Conservation (phyloP, 2,329 filamentous ascomycete genomes). For the Tolypocladium sp. region DNA sequence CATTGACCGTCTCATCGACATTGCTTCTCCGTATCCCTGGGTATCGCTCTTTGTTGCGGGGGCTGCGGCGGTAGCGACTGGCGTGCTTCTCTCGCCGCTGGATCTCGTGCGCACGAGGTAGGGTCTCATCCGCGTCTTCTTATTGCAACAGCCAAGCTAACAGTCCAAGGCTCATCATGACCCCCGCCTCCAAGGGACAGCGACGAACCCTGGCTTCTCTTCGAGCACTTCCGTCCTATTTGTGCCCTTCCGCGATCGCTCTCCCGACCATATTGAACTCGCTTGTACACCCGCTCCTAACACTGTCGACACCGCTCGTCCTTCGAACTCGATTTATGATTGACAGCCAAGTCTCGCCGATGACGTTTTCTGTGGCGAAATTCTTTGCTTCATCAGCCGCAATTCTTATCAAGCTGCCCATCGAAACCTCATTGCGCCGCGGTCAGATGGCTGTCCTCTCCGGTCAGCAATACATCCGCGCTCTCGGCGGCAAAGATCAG, state of each 20-base stretch:
- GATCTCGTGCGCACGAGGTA: conserved; percentile 77
- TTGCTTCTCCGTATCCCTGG: conserved; percentile 73
- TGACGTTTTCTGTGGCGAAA: conserved; percentile 70
- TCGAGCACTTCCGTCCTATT: conserved; percentile 66
- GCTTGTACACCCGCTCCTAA: conserved; percentile 73
- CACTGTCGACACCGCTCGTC: conserved; percentile 73
- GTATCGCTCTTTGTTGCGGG: conserved; percentile 68
- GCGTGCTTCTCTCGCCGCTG: conserved; percentile 73
- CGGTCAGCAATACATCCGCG: conserved; percentile 39
- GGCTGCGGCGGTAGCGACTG: conserved; percentile 58
- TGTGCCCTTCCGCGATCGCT: conserved; percentile 61
- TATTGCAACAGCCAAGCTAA: conserved; percentile 14
- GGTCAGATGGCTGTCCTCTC: conserved; percentile 71
- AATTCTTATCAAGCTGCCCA: conserved; percentile 75
- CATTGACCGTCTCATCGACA: conserved; percentile 63
- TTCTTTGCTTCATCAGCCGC: conserved; percentile 75
- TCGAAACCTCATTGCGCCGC: conserved; percentile 85
- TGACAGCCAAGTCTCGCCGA: conserved; percentile 72
- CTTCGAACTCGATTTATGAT: conserved; percentile 78
- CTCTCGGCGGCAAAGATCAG: conserved; percentile 32
- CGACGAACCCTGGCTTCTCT: conserved; percentile 73
- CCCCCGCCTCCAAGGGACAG: conserved; percentile 63
- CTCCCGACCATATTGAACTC: conserved; percentile 83
- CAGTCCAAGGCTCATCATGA: conserved; percentile 63
- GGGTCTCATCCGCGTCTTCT: not conserved